These are phyloP conservation scores for Isatis tinctoria DNA, from an alignment of 345 rosid genomes.

Conservation along the genomic window DNA sequence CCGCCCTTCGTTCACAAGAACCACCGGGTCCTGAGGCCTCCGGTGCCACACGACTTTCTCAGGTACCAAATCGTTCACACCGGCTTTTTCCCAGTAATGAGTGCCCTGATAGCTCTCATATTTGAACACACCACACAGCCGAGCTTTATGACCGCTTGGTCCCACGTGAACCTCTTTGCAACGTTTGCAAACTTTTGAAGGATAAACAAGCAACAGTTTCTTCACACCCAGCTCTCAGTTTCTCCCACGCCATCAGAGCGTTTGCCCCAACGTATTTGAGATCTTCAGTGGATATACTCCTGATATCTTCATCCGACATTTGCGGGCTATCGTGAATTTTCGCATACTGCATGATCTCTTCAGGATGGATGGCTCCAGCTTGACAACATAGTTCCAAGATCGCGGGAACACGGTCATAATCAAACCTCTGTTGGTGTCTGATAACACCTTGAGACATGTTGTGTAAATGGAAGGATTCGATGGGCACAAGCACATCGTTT, in stretches of 20 bases:
- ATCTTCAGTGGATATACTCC: slow-evolving; percentile 42
- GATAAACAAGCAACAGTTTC: slow-evolving; percentile 59
- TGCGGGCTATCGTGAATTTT: slow-evolving; percentile 5
- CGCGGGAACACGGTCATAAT: slow-evolving; percentile 74
- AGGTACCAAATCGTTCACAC: slow-evolving; percentile 75
- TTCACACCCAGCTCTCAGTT: slow-evolving; percentile 51
- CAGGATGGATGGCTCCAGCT: slow-evolving; percentile 58
- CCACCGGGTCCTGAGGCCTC: slow-evolving; percentile 73
- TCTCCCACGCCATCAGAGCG: slow-evolving; percentile 74
- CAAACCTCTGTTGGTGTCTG: slow-evolving; percentile 67
- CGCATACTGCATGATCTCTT: slow-evolving; percentile 25
- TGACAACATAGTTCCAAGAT: slow-evolving; percentile 81
- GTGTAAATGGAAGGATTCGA: slow-evolving; percentile 59
- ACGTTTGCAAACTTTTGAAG: slow-evolving; percentile 65
- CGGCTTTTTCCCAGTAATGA: slow-evolving; percentile 79
- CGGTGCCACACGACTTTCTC: slow-evolving; percentile 70
- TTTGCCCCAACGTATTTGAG: slow-evolving; percentile 43
- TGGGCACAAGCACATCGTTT: slow-evolving; percentile 62
- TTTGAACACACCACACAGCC: slow-evolving; percentile 77
- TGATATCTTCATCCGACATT: slow-evolving; percentile 29
- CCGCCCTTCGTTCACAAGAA: slow-evolving; percentile 61
- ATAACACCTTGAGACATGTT: slow-evolving; percentile 61
- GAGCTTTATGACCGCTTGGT: slow-evolving; percentile 81
- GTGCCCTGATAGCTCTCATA: slow-evolving; percentile 70
- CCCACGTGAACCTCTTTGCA: slow-evolving; percentile 88